phyloP scores from a whole-genome alignment of 805 yeast genomes.

The Tetrapisispora phaffii region DNA sequence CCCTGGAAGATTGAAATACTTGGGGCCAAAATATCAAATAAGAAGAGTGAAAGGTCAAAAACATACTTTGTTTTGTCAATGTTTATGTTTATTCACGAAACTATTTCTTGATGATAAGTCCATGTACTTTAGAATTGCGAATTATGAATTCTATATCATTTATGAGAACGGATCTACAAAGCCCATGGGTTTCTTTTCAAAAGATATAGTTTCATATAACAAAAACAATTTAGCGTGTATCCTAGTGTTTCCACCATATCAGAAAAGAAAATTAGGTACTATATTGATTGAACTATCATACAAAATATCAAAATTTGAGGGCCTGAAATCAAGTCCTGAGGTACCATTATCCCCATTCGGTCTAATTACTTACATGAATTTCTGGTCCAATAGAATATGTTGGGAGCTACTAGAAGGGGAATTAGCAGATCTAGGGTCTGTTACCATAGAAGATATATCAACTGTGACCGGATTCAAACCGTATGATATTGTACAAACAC shows the following conservation, averaged over 20 bases:
- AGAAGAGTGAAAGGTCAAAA: conserved; percentile 58
- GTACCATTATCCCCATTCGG: conserved; percentile 84
- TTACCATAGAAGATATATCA: conserved; percentile 43
- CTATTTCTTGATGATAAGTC: conserved; percentile 85
- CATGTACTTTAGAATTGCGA: conserved; percentile 67
- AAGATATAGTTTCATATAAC: conserved; percentile 68
- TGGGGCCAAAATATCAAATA: conserved; percentile 46
- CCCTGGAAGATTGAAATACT: conserved; percentile 66
- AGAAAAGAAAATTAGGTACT: conserved; percentile 66
- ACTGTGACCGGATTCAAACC: conserved; percentile 52
- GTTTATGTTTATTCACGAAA: conserved; percentile 75
- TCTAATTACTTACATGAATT: conserved; percentile 53
- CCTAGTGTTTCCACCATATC: conserved; percentile 86
- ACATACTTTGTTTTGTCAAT: conserved; percentile 65
- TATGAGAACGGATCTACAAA: conserved; percentile 41
- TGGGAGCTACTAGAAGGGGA: conserved; percentile 36
- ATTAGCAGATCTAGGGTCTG: conserved; percentile 20
- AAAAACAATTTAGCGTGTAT: conserved; percentile 85
- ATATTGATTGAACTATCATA: conserved; percentile 78
- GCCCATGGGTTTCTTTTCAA: conserved; percentile 90
- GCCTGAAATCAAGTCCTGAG: conserved; percentile 77
- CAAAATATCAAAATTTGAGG: conserved; percentile 56
- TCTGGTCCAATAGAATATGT: conserved; percentile 57
- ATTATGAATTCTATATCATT: conserved; percentile 69
- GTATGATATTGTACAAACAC: conserved; percentile 50